phyloP scores from a whole-genome alignment of 164 flowering plant species.

The Nelumbo lutea region DNA sequence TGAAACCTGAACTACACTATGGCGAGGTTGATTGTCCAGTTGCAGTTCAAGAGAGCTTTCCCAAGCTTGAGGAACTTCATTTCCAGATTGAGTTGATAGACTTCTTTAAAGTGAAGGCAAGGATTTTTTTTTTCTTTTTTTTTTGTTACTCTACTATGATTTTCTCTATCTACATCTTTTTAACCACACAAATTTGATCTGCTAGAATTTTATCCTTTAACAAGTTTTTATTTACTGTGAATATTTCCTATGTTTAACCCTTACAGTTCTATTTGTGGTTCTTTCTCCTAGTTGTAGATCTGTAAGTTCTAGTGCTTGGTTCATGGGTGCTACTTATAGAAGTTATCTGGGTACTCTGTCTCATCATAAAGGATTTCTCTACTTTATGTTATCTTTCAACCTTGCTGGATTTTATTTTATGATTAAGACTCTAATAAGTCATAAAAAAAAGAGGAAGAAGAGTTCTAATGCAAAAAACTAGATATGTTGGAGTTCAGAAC shows the following conservation, averaged over 20 bases:
- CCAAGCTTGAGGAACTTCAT: slow-evolving; percentile 87
- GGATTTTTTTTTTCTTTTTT: slow-evolving; percentile 7
- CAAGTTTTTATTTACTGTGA: neutral
- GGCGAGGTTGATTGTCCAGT: slow-evolving; percentile 90
- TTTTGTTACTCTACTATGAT: neutral
- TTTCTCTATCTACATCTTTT: neutral
- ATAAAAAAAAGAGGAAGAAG: too few species aligned
- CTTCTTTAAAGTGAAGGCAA: slow-evolving; percentile 80
- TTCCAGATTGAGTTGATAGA: slow-evolving; percentile 94
- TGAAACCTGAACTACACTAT: slow-evolving; percentile 92
- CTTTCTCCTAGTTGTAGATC: neutral
- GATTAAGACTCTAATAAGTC: too few species aligned
- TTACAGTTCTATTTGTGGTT: neutral
- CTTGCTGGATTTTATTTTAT: too few species aligned
- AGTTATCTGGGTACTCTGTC: neutral
- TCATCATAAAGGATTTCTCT: too few species aligned
- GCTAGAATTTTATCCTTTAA: neutral
- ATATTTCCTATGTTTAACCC: neutral
- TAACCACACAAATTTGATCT: neutral
- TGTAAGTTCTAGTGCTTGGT: neutral
- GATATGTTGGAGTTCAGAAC: too few species aligned
- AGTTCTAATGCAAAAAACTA: too few species aligned
- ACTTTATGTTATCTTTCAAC: too few species aligned
- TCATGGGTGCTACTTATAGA: neutral
- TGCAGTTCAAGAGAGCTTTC: slow-evolving; percentile 55